phyloP scores from a whole-genome alignment of 805 yeast species.

The Ogataea methylovora region DNA sequence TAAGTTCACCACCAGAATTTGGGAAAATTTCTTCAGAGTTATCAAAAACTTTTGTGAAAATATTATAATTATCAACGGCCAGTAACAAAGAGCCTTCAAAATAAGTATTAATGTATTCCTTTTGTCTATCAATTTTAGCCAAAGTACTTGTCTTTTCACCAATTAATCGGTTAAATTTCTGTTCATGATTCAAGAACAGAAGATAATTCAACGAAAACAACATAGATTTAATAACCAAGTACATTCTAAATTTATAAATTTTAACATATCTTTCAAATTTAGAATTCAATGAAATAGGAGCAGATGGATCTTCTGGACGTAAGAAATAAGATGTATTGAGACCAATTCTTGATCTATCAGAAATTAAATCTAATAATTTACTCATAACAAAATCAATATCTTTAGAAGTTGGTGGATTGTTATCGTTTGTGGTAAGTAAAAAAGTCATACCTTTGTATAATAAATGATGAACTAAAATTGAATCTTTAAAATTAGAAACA shows the following conservation, averaged over 20 bases:
- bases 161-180: constrained; percentile 24
- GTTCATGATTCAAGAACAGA: constrained; percentile 29
- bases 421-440: constrained; percentile 25
- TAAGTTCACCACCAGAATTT: constrained; percentile 36
- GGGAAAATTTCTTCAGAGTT: constrained; percentile 19
- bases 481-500: constrained; percentile 38
- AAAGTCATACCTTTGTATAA: constrained; percentile 33
- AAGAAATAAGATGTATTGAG: constrained; percentile 17
- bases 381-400: constrained; percentile 22
- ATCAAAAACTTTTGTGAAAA: constrained; percentile 26
- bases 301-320: constrained; percentile 7
- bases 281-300: background rate
- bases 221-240: constrained; percentile 35
- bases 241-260: constrained; percentile 24
- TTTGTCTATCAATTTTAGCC: constrained; percentile 24
- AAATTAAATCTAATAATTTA: constrained; percentile 21
- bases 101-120: constrained; percentile 23
- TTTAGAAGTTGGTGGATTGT: constrained; percentile 25
- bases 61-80: constrained; percentile 30
- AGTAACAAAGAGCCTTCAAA: constrained; percentile 27
- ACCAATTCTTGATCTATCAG: constrained; percentile 21
- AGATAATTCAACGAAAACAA: constrained; percentile 45
- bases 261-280: constrained; percentile 16
- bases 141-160: constrained; percentile 21
- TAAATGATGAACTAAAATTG: constrained; percentile 37